Base-by-base conservation (phyloP, 768 basidiomycete species). In the Phaeotremella skinneri region DNA sequence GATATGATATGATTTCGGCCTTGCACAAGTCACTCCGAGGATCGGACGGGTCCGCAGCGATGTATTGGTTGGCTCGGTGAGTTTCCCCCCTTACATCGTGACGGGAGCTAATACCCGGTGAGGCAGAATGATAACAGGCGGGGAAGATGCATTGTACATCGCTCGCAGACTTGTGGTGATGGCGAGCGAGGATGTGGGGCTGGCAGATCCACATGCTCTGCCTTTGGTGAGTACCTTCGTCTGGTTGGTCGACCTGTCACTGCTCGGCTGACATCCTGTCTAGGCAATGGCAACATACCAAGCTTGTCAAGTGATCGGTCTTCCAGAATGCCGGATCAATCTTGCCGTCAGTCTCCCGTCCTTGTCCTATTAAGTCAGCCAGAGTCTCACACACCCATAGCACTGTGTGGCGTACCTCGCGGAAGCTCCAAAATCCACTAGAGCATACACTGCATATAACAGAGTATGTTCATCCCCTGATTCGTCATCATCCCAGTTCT, bases 21-120 rank as follows among this genome's bases (percentile, higher is more conserved):
- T 78, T 91, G 64, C 90, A 92, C 78, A 92, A 92, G 76, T 84
- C 84, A 58, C 82, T 91, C 31, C 82, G 90, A 31, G 90, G 89
- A 6, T 84, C 85, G 55, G 84, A 90, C 62, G 84, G 84, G 4
- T 81, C 81, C 67, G 90, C 89, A 0, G 90, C 90, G 4, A 78
- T 91, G 80, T 92, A 91, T 73, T 92, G 90, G 89, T 81, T 92
- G 21, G 89, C 89, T 9, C 82, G 80, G 73, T 78, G 70, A 66
- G 71, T 73, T 4, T 21, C 39, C 21, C 9, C 4, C 37, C 27
- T 2, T 20, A 7, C 11, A 31, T 17, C 41, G 13, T 26, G 39
- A 6, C 47, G 45, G 27, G n/a, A 30, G 31, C 55, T 52, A 51
- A 63, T 57, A 23, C 5, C 6, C 13, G 21, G 6, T 45, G 43